Base-by-base conservation (phyloP, 306 rosid species). In the Vicia sativa region DNA sequence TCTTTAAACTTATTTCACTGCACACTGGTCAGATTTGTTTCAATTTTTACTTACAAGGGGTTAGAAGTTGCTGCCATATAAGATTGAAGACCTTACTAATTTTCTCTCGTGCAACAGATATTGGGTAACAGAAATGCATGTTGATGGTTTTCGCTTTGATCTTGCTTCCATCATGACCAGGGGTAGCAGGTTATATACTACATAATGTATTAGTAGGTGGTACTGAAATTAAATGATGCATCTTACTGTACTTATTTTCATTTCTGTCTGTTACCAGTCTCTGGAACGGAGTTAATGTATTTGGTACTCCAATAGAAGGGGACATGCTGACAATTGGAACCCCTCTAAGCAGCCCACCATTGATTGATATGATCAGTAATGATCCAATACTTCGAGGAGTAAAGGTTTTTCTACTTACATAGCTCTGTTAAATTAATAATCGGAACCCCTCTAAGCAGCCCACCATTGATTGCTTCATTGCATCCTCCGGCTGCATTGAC, bases 101-200 rank as follows among this genome's bases (percentile, higher is more conserved):
- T 78, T 19, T 76, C 67, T 57, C 56, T 41, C 48, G 16, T 75
- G 65, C 55, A 62, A 78, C 84, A 93, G 99, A 84, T 93, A 93
- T 77, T 93, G 99, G 99, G 97, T 81, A 46, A 86, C 84, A 54
- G 99, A 90, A 80, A 88, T 93, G 95, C 99, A 93, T 54, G 90
- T 93, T 26, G 99, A 93, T 82, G 99, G 97, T 70, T 93, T 93
- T 89, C 97, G 99, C 83, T 93, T 93, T 72, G 99, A 93, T 85
- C 97, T 93, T 78, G 99, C 99, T 67, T 90, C 97, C 41, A 93
- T 93, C 71, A 86, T 93, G 96, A 85, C 96, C 72, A 85, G 97
- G 85, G 74, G 83, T 72, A 88, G 90, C 97, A 93, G 99, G 99
- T 93, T 79, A 72, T 77, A 65, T 55, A 46, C 55, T 52, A 39